Evolutionary conservation across 495 filamentous ascomycete genomes (phyloP), one percentile per base, ranked within the genome.

Genomic region (Daldinia bambusicola): DNA sequence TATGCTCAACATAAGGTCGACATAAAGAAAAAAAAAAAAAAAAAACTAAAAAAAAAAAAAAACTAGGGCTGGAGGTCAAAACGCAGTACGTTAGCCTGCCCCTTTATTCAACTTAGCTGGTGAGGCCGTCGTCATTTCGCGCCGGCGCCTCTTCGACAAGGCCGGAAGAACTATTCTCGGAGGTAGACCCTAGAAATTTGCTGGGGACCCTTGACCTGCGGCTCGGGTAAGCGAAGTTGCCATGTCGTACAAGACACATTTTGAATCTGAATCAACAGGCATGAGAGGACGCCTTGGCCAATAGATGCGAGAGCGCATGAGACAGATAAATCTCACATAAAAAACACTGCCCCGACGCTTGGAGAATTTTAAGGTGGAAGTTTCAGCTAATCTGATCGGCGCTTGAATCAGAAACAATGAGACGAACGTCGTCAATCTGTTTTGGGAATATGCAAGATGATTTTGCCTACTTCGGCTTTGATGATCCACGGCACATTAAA

Each of bases 61-160:
- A n/a, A 18, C 51, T 34, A 68, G 51, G 32, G 14, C 9, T 4
- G 40, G 60, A 60, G 69, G 64, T 72, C 41, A 63, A 53, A 45
- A 50, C 38, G 48, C 50, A 45, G 38, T 57, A 61, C 51, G 65
- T 58, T 61, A 58, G 61, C 26, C 7, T 55, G 56, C 62, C 71
- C 71, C 71, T 63, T 63, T 74, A 48, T 69, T 57, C 45, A 40
- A 41, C 63, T 34, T 53, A 61, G 61, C 41, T n/a, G 18, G 59
- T 63, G 71, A 74, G 66, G 71, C 62, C 59, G 63, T 74, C 66
- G 61, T 74, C 66, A 74, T 74, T 70, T 74, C 62, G 58, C 56
- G 52, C 50, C 61, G 52, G 50, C 69, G 55, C 58, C 59, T 65
- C 64, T 68, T 62, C 30, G 48, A 57, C 45, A 61, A 34, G 70